These are phyloP conservation scores for Talaromyces amestolkiae DNA, from an alignment of 2,329 filamentous ascomycete species.

Conservation along the genomic window DNA sequence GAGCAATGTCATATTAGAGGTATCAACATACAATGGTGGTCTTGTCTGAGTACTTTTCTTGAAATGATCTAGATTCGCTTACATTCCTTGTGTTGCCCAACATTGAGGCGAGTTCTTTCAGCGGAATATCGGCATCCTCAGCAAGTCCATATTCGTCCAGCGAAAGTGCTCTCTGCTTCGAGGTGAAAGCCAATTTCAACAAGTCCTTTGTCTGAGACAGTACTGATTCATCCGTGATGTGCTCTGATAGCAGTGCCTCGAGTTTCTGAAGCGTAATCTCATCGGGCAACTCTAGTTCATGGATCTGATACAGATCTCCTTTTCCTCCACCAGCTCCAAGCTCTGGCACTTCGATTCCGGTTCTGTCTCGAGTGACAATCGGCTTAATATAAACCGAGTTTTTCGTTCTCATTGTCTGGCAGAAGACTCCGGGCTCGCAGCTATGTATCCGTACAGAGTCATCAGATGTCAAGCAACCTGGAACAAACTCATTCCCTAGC, in stretches of 20 bases:
- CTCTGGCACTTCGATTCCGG: constrained; percentile 67
- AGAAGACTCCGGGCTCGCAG: constrained; percentile 68
- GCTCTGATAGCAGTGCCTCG: constrained; percentile 50
- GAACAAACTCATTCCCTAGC: constrained; percentile 67
- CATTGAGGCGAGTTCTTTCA: constrained; percentile 36
- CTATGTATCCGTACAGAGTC: constrained; percentile 71
- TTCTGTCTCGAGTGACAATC: constrained; percentile 61
- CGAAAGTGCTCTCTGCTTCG: constrained; percentile 35
- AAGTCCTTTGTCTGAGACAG: constrained; percentile 31
- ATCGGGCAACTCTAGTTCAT: constrained; percentile 62
- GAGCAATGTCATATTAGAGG: not conserved
- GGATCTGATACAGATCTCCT: constrained; percentile 67
- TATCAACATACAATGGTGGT: not conserved
- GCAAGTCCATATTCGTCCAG: constrained; percentile 34
- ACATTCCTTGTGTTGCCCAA: constrained; percentile 25
- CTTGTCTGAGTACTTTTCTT: not conserved
- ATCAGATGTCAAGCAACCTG: constrained; percentile 69
- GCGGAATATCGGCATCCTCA: constrained; percentile 36
- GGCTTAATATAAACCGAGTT: constrained; percentile 73
- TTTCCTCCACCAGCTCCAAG: constrained; percentile 75
- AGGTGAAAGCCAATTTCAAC: constrained; percentile 33
- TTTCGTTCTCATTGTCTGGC: constrained; percentile 41
- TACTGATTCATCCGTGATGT: constrained; percentile 30
- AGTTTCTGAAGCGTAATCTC: constrained; percentile 51
- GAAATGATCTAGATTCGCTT: not conserved